Evolutionary conservation across 352 stramenopile species (phyloP), one percentile per base, ranked within the genome.

Genomic region (Pythium sukuiense): DNA sequence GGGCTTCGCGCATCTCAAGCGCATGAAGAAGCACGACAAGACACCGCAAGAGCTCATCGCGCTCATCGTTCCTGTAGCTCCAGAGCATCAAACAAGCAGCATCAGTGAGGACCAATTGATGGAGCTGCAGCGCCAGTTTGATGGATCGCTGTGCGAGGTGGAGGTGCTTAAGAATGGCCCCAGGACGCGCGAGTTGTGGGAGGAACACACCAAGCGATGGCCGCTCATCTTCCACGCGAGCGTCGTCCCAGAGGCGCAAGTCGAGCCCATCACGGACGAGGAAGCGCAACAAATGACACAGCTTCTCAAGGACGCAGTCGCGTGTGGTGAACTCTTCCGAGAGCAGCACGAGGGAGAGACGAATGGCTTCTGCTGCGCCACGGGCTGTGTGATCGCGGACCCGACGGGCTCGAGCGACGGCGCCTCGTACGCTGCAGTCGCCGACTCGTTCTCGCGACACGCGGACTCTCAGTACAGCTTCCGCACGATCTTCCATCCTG

Each of bases 211-310:
- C n/a, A 78, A 74, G 30, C 26, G 62, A 2, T 93, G 85, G 85
- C 85, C 85, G 37, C 65, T 93, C 12, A 89, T 93, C 49, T 93
- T 93, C 73, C 85, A 93, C 67, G 76, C 81, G 18, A 91, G 83
- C 50, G 79, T 90, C 29, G 55, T 61, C 14, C 76, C 85, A 3
- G 77, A 86, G 30, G 56, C 66, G 48, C 72, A 67, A 32, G 64
- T 65, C 29, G 72, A 85, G 48, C 72, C 72, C 3, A 82, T 91
- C 55, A 69, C 71, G 24, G 65, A 81, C 0, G 26, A 65, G 0
- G 85, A 91, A 39, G 72, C 70, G 13, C 59, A 59, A 0, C 73
- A 76, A 53, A 73, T 79, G 67, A 54, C 37, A n/a, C 26, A 67
- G 59, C 61, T 84, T 30, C 18, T 79, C 29, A 69, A 48, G 11